Percentiles rank a stretch among this genome's conserved stretches.
These are phyloP conservation scores for Schizosaccharomyces cryophilus DNA, from an alignment of 805 yeast genomes.

Conservation along the genomic window DNA sequence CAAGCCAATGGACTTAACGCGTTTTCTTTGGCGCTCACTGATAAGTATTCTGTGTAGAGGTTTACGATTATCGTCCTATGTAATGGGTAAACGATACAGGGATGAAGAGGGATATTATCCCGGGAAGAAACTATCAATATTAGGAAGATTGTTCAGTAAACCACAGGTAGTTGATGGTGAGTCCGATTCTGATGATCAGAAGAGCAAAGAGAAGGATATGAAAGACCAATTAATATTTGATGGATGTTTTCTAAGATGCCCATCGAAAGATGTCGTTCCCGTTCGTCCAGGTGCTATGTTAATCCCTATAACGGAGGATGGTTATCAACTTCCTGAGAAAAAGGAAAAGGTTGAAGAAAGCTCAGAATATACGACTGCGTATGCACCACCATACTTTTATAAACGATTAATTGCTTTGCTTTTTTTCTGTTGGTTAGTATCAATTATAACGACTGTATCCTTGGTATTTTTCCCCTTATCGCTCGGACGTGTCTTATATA, in stretches of 20 bases:
- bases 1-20: slow-evolving; percentile 6
- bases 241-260: slow-evolving; percentile 69
- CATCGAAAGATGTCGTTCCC: slow-evolving; percentile 55
- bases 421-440: background rate
- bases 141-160: background rate
- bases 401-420: slow-evolving; percentile 21
- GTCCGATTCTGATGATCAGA: slow-evolving; percentile 5
- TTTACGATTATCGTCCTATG: slow-evolving; percentile 60
- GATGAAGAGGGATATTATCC: slow-evolving; percentile 46
- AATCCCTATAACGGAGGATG: slow-evolving; percentile 62
- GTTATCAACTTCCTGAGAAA: slow-evolving; percentile 26
- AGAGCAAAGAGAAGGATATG: slow-evolving; percentile 23
- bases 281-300: slow-evolving; percentile 37
- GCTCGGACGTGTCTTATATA: slow-evolving; percentile 11
- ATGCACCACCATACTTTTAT: slow-evolving; percentile 61
- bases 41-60: slow-evolving; percentile 15
- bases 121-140: slow-evolving; percentile 21
- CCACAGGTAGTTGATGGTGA: background rate
- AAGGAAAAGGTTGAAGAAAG: slow-evolving; percentile 21
- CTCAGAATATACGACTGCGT: slow-evolving; percentile 44
- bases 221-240: slow-evolving; percentile 33
- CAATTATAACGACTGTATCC: background rate
- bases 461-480: slow-evolving; percentile 11
- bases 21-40: slow-evolving; percentile 9
- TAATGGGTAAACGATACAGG: slow-evolving; percentile 35